These are phyloP conservation scores for Gossypium schwendimanii DNA, from an alignment of 441 rosid genomes.

Conservation along the genomic window DNA sequence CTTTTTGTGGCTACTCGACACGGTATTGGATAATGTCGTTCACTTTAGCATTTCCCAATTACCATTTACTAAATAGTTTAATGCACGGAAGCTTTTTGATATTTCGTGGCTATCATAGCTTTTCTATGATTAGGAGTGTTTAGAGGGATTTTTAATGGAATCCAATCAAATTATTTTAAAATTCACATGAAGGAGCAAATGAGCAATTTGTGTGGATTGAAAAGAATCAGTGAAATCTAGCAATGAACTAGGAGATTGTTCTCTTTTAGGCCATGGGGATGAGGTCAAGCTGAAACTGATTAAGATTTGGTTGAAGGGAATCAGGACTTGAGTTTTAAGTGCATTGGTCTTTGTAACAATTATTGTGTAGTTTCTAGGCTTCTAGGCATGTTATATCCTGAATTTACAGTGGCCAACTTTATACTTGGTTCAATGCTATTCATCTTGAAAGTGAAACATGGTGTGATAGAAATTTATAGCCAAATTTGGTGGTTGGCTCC, in stretches of 20 bases:
- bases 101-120: background rate
- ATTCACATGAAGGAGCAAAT: background rate
- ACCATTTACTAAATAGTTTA: background rate
- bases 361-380: background rate
- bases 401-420: background rate
- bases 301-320: background rate
- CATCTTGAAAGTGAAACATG: background rate
- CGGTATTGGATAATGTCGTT: background rate
- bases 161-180: background rate
- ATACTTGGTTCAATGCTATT: background rate
- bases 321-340: background rate
- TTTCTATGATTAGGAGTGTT: background rate
- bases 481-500: constrained; percentile 1
- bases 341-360: background rate
- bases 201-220: background rate
- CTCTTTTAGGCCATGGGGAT: background rate
- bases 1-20: background rate
- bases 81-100: background rate
- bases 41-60: background rate
- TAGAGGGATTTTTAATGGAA: background rate
- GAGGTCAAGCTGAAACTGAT: background rate
- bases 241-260: background rate
- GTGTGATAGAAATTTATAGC: background rate
- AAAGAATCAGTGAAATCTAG: background rate
- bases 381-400: background rate